These are phyloP conservation scores for Phialophora macrospora DNA, from an alignment of 2,329 filamentous ascomycete genomes.

Conservation along the genomic window DNA sequence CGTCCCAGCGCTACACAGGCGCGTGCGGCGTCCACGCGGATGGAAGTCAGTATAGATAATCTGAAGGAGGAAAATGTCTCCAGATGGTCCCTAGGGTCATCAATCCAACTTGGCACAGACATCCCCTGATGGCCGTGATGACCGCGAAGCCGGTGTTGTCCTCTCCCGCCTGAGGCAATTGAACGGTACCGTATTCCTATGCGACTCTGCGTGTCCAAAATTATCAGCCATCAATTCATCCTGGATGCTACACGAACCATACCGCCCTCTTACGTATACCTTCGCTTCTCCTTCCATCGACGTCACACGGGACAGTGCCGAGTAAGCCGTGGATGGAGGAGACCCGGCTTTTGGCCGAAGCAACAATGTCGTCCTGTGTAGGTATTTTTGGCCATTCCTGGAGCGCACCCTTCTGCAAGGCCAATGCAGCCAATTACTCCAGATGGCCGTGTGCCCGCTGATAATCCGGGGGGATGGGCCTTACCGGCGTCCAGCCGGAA, in stretches of 20 bases:
- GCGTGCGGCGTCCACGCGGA: slow-evolving; percentile 71
- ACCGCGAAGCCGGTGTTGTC: slow-evolving; percentile 85
- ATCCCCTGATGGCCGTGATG: slow-evolving; percentile 90
- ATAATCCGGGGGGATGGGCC: slow-evolving; percentile 79
- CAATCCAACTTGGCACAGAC: slow-evolving; percentile 93
- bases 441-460: slow-evolving; percentile 72
- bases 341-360: slow-evolving; percentile 83
- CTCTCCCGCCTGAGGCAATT: slow-evolving; percentile 65
- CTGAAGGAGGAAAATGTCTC: slow-evolving; percentile 6
- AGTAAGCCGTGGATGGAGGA: slow-evolving; percentile 82
- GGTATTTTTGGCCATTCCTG: slow-evolving; percentile 86
- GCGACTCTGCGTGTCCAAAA: slow-evolving; percentile 65
- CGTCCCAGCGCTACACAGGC: slow-evolving; percentile 83
- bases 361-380: slow-evolving; percentile 87
- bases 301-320: slow-evolving; percentile 83
- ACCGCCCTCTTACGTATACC: slow-evolving; percentile 83
- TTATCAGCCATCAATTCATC: slow-evolving; percentile 74
- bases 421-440: slow-evolving; percentile 77
- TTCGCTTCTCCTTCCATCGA: slow-evolving; percentile 69
- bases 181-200: slow-evolving; percentile 68
- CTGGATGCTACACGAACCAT: slow-evolving; percentile 81
- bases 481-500: slow-evolving; percentile 76
- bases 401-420: slow-evolving; percentile 81
- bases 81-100: slow-evolving; percentile 85
- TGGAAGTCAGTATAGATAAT: slow-evolving; percentile 5